Percentiles rank a stretch among this genome's conserved stretches.
phyloP scores from a whole-genome alignment of 2,329 filamentous ascomycete species.

The Myotisia sp. region DNA sequence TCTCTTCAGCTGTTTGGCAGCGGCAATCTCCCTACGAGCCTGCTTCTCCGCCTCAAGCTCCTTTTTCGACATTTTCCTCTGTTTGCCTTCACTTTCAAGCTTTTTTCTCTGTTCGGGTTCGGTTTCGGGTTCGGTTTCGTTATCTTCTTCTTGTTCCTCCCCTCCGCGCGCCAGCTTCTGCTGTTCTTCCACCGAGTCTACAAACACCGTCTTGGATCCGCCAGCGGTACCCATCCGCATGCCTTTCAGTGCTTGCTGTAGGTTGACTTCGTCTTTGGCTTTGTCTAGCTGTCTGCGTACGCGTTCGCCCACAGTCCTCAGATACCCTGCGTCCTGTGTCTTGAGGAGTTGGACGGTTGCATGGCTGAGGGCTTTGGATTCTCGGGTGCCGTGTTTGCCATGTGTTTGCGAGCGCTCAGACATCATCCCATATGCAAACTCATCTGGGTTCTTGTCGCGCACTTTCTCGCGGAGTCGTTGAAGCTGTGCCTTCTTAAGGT shows the following conservation, averaged over 20 bases:
- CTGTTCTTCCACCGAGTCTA: conserved; percentile 25
- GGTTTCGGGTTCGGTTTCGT: conserved; percentile 12
- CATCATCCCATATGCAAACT: conserved; percentile 54
- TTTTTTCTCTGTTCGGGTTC: conserved; percentile 11
- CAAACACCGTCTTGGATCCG: conserved; percentile 27
- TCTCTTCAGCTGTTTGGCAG: conserved; percentile 34
- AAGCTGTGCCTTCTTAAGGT: conserved; percentile 46
- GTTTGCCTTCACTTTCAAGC: conserved; percentile 8
- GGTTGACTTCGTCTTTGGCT: conserved; percentile 31
- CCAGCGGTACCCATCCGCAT: conserved; percentile 16
- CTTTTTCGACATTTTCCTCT: conserved; percentile 28
- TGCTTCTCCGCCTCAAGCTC: conserved; percentile 30
- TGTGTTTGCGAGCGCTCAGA: conserved; percentile 30
- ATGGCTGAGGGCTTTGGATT: conserved; percentile 36
- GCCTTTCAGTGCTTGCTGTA: conserved; percentile 28
- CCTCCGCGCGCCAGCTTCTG: conserved; percentile 16
- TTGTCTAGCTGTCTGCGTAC: conserved; percentile 40
- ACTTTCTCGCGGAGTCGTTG: conserved; percentile 46
- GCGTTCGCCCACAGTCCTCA: conserved; percentile 44
- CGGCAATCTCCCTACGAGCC: conserved; percentile 24
- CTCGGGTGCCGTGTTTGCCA: conserved; percentile 33
- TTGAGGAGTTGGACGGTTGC: conserved; percentile 51
- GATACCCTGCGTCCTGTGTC: conserved; percentile 50
- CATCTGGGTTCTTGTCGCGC: conserved; percentile 48
- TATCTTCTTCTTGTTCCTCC: conserved; percentile 16